Evolutionary conservation across 2,329 filamentous ascomycete species (phyloP).

Genomic region (Beauveria rudraprayagi): DNA sequence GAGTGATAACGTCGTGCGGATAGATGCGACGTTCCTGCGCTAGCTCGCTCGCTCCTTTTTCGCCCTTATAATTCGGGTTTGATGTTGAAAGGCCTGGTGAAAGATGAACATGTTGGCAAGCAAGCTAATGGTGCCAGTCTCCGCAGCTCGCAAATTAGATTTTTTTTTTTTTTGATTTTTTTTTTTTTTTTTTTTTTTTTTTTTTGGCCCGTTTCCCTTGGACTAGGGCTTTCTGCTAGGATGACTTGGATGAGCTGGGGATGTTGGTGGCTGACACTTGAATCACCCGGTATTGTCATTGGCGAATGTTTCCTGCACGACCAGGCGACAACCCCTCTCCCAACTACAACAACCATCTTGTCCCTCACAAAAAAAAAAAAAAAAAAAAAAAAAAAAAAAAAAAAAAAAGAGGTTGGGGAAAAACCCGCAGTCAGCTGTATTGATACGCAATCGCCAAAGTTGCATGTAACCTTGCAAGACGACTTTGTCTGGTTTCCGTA

Average conservation of each 20-base stretch:
- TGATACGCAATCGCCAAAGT: not conserved
- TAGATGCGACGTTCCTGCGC: constrained; percentile 12
- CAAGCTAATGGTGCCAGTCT: not conserved
- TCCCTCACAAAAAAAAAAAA: not conserved
- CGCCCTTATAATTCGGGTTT: not conserved
- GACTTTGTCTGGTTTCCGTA: not conserved
- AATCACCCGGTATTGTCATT: too few relatives aligned
- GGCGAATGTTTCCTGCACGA: too few relatives aligned
- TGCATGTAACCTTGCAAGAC: not conserved
- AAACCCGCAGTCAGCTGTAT: not conserved
- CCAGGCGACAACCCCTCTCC: too few relatives aligned
- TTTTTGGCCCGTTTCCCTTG: not conserved
- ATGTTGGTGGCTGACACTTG: too few relatives aligned
- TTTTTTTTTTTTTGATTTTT: not conserved
- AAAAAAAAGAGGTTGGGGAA: not conserved
- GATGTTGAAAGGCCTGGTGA: not conserved
- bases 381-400: too few relatives aligned
- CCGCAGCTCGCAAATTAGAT: too few relatives aligned
- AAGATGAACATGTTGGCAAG: not conserved
- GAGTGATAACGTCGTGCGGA: not conserved
- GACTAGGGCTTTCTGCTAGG: not conserved
- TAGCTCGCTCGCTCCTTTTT: constrained; percentile 1
- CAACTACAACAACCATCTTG: not conserved
- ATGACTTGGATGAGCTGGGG: not conserved
- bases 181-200: not conserved